phyloP scores from a whole-genome alignment of 78 protist species.

The Cavenderia fasciculata region DNA sequence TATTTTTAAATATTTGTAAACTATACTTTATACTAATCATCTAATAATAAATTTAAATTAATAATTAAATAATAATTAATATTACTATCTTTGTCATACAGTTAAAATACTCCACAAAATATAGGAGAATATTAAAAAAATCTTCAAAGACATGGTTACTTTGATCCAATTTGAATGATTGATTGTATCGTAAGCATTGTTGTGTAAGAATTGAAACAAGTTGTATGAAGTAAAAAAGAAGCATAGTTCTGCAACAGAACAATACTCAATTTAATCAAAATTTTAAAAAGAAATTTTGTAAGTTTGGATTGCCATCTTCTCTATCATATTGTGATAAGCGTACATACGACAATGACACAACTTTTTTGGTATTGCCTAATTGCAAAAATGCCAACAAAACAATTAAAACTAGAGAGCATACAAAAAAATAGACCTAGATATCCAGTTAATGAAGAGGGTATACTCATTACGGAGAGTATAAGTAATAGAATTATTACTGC shows the following conservation, averaged over 20 bases:
- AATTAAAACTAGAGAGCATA: background rate
- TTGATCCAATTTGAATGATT: no score
- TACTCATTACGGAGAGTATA: background rate
- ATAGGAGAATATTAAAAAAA: background rate
- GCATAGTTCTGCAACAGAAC: conserved; percentile 40
- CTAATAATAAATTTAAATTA: background rate
- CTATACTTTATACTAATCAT: conserved; percentile 45
- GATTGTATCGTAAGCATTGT: no score
- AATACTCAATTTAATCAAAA: conserved; percentile 25
- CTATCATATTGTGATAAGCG: background rate
- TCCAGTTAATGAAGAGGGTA: conserved; percentile 12
- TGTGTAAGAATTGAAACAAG: conserved; percentile 19
- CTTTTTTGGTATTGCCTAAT: background rate
- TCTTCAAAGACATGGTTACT: background rate
- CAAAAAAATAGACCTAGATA: conserved; percentile 4
- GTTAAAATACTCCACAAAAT: conserved; percentile 39
- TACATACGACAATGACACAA: conserved; percentile 24
- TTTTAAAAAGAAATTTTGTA: no score
- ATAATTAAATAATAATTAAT: background rate
- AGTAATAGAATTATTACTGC: conserved; percentile 13
- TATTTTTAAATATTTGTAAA: conserved; percentile 30
- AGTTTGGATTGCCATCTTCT: background rate
- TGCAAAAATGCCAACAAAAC: conserved; percentile 29
- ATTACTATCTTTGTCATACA: conserved; percentile 1
- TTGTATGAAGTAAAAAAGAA: conserved; percentile 36